Conservation (phyloP, 1,284 basidiomycete species). For the Stereum hirsutum region DNA sequence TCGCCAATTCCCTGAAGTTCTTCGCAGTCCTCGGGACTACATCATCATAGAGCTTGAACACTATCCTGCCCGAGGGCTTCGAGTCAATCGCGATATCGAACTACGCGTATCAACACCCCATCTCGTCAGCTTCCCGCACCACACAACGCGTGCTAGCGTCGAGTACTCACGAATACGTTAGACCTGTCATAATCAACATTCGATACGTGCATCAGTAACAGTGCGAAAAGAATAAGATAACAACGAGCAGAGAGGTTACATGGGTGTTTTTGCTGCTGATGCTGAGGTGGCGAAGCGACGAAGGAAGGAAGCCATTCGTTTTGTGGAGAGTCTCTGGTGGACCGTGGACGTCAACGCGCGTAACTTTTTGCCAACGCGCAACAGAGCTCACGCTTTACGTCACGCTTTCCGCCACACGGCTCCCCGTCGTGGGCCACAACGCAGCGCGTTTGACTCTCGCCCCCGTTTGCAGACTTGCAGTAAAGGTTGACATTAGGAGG, state of each 20-base stretch:
- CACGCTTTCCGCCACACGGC: no score
- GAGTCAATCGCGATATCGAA: conserved; percentile 7
- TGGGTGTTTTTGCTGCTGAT: background rate
- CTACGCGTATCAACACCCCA: background rate
- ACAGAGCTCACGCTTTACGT: no score
- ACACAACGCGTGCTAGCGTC: background rate
- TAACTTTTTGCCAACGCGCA: no score
- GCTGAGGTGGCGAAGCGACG: background rate
- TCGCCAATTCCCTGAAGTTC: conserved; percentile 15
- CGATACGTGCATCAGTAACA: no score
- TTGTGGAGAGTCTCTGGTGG: no score
- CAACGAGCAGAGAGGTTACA: background rate
- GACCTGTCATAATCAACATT: background rate
- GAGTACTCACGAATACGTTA: background rate
- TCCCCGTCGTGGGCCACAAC: no score
- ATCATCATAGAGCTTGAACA: conserved; percentile 7
- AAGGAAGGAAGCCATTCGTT: conserved; percentile 1
- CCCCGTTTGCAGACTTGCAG: no score
- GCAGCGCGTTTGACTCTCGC: no score
- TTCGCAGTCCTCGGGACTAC: conserved; percentile 5
- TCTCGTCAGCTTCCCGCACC: background rate
- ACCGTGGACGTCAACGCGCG: no score
- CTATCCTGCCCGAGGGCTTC: conserved; percentile 4
- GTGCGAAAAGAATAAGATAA: no score
- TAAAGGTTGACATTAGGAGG: no score